phyloP scores from a whole-genome alignment of 768 basidiomycete genomes.

The Mycena haematopus region DNA sequence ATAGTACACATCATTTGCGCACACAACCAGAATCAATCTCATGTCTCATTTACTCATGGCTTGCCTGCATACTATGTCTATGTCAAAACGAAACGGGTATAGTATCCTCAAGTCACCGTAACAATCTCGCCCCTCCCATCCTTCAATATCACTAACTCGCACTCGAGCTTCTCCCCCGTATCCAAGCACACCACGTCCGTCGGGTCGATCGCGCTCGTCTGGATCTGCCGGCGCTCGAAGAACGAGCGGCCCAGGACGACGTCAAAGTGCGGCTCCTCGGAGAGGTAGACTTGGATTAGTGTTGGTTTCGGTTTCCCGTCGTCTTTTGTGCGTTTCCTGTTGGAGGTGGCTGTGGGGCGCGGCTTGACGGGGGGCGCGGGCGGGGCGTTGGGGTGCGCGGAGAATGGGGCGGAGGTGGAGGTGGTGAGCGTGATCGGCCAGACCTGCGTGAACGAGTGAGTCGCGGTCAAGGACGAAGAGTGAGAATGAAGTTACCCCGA shows the following conservation, averaged over 20 bases:
- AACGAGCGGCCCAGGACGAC: conserved; percentile 91
- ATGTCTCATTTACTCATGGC: conserved; percentile 14
- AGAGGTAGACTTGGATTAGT: conserved; percentile 76
- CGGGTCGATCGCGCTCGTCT: conserved; percentile 80
- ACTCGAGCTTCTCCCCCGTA: conserved; percentile 89
- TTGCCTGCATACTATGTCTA: neutral
- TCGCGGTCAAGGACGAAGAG: neutral
- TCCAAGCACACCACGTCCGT: conserved; percentile 93
- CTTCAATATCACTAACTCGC: conserved; percentile 90
- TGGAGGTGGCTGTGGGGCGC: conserved; percentile 11
- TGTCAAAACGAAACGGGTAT: neutral
- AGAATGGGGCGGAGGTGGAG: conserved; percentile 48
- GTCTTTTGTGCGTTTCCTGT: conserved; percentile 16
- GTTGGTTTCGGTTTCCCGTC: conserved; percentile 45
- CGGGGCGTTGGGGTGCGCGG: conserved; percentile 37
- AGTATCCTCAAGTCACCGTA: conserved; percentile 69
- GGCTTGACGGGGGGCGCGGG: conserved; percentile 30
- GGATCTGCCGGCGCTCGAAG: conserved; percentile 82
- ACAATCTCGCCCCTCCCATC: conserved; percentile 92
- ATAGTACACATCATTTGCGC: conserved; percentile 5
- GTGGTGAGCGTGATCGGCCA: conserved; percentile 82
- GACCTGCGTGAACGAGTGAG: neutral
- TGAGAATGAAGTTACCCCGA: conserved; percentile 49
- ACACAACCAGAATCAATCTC: conserved; percentile 20
- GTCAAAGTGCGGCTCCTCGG: conserved; percentile 96